These are phyloP conservation scores for Petunia axillaris DNA, from an alignment of 257 asterid species.

Conservation along the genomic window DNA sequence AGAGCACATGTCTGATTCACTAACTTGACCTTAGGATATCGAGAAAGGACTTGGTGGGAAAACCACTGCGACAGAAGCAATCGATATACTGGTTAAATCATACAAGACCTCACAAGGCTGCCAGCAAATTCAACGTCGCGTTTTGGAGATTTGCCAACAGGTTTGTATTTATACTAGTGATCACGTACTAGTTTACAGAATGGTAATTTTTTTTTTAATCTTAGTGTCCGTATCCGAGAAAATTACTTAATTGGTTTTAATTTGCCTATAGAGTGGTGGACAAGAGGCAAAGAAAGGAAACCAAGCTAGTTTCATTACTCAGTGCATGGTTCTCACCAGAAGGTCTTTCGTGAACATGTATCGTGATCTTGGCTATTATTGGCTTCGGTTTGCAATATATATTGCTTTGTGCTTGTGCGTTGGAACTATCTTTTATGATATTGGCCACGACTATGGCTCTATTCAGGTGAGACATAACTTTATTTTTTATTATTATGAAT, in stretches of 20 bases:
- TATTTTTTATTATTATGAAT: background rate
- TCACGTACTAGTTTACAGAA: too few relatives aligned
- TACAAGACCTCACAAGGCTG: constrained; percentile 51
- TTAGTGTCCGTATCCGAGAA: too few relatives aligned
- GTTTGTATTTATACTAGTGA: constrained; percentile 25
- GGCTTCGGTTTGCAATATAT: constrained; percentile 64
- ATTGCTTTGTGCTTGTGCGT: constrained; percentile 52
- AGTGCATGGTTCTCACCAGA: constrained; percentile 51
- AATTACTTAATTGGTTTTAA: background rate
- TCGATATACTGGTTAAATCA: constrained; percentile 45
- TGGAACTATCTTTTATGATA: constrained; percentile 54
- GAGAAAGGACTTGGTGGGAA: constrained; percentile 52
- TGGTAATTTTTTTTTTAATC: too few relatives aligned
- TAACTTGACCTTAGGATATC: constrained; percentile 44
- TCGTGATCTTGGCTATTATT: constrained; percentile 66
- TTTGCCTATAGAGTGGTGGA: constrained; percentile 34
- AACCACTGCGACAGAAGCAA: constrained; percentile 43
- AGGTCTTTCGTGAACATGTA: constrained; percentile 69
- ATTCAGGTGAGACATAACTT: constrained; percentile 44
- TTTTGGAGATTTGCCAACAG: constrained; percentile 43
- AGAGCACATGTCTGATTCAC: background rate
- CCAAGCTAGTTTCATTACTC: constrained; percentile 56
- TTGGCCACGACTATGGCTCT: constrained; percentile 54
- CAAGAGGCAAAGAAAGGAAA: constrained; percentile 36
- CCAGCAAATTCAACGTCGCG: constrained; percentile 45